phyloP scores from a whole-genome alignment of 2,329 filamentous ascomycete species.

The Xylariaceae sp. region DNA sequence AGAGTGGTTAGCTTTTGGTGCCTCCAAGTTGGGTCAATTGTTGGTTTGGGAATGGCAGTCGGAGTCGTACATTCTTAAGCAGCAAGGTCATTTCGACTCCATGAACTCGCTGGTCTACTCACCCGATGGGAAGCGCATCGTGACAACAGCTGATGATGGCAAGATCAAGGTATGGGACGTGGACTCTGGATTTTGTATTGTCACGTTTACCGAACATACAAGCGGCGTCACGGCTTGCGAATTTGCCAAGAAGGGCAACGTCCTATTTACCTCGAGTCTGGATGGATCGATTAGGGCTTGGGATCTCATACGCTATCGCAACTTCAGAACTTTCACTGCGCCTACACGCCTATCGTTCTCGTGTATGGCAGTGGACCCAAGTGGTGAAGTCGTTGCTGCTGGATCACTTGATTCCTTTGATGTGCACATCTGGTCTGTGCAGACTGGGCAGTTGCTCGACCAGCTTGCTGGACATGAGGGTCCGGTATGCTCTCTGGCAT shows the following conservation, averaged over 20 bases:
- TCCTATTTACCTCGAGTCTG: conserved; percentile 90
- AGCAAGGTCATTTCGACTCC: conserved; percentile 94
- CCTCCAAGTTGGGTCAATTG: conserved; percentile 91
- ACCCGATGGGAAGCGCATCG: conserved; percentile 85
- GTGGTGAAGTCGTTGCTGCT: conserved; percentile 91
- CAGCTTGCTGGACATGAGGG: conserved; percentile 89
- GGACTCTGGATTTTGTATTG: conserved; percentile 93
- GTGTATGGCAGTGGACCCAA: conserved; percentile 92
- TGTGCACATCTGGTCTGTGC: conserved; percentile 97
- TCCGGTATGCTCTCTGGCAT: conserved; percentile 82
- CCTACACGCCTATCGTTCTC: conserved; percentile 89
- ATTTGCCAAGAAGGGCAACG: conserved; percentile 91
- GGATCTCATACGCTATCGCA: conserved; percentile 93
- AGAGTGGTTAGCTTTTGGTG: conserved; percentile 96
- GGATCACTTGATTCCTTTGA: conserved; percentile 95
- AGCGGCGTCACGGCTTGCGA: conserved; percentile 92
- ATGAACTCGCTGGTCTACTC: conserved; percentile 94
- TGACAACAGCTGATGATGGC: conserved; percentile 92
- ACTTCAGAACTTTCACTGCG: conserved; percentile 96
- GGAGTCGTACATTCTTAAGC: conserved; percentile 96
- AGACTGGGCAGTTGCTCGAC: conserved; percentile 92
- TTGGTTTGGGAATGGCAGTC: conserved; percentile 99
- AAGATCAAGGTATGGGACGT: conserved; percentile 99
- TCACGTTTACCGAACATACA: conserved; percentile 96
- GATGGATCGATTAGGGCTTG: conserved; percentile 94